Evolutionary conservation across 2,329 filamentous ascomycete genomes (phyloP), one percentile per base, ranked within the genome.

Genomic region (Chaetomium sp.): DNA sequence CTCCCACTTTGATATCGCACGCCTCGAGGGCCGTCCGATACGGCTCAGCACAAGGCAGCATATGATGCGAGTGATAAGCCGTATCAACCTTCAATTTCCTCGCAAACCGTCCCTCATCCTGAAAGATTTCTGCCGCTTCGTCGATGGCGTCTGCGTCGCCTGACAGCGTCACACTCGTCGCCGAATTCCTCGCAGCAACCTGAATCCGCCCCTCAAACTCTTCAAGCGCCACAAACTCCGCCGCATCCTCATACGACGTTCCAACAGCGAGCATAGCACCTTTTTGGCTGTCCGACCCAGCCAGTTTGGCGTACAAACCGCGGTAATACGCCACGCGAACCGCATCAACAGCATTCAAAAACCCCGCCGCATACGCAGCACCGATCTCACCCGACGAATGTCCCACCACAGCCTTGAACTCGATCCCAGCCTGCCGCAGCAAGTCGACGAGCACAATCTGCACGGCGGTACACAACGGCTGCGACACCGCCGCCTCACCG

Each of bases 371-470:
- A 58, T 79, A 81, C 0, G 75, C 78, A 0, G 77, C 76, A 0
- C 64, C 76, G 10, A 79, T 79, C 58, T 80, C 78, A 1, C 77
- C 78, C 0, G 73, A 76, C 0, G 76, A 79, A 59, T 79, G 78
- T 1, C 77, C 77, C 3, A 75, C 67, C 0, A 75, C 72, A 0
- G 67, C 68, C 3, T 57, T 19, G 0, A 72, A 69, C 1, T 37
- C 44, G 11, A 78, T 56, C 0, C 69, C 66, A 32, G 66, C 65
- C 1, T 58, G 54, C 0, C 45, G 36, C 1, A 79, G 65, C 0
- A 74, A 56, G n/a, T 76, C 69, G 0, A 76, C 66, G 0, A 79
- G 59, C 0, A 64, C 69, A 12, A 79, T 65, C 54, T 77, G 71
- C 1, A 74, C n/a, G 0, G 69, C 70, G 2, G 71, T 73, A 54